Base-by-base conservation (phyloP, 768 basidiomycete species). In the Termitomyces sp. region DNA sequence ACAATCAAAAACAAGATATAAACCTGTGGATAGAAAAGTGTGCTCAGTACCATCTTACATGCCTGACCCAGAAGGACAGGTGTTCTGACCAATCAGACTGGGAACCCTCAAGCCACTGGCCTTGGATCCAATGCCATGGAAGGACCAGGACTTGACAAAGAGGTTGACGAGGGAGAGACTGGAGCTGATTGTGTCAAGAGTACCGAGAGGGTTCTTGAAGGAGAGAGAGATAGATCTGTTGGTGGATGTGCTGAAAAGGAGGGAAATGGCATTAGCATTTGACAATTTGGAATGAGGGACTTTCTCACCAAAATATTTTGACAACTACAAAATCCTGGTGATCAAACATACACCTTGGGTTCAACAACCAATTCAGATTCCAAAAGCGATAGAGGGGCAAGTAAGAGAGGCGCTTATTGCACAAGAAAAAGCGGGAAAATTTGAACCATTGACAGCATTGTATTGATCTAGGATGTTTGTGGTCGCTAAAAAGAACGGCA, bases 321-420 rank as follows among this genome's bases (percentile, higher is more conserved):
- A 68, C 3, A 68, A 70, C 54, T 70, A 70, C 32, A 60, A 66
- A 18, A 66, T 73, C 15, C 66, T 66, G 0, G 53, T 62, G 5
- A 73, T 73, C 53, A 64, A 10, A 49, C 58, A n/a, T 54, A n/a
- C n/a, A n/a, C n/a, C n/a, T n/a, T n/a, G n/a, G n/a, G n/a, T n/a
- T n/a, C n/a, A n/a, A n/a, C n/a, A 58, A 5, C 67, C 68, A 0
- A 70, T 72, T 25, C 56, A 43, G 3, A 60, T 66, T n/a, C 70
- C 69, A 0, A 63, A 60, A 20, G 66, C 64, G 1, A 62, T 63
- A 1, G 61, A 60, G 25, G 51, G 58, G 1, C n/a, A n/a, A n/a
- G n/a, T n/a, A n/a, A n/a, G n/a, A n/a, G n/a, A n/a, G n/a, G n/a
- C n/a, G n/a, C n/a, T 46, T 52, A 2, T 63, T 74, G 0, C n/a